phyloP scores from a whole-genome alignment of 2,329 filamentous ascomycete genomes.

The Aspergillus ustus region DNA sequence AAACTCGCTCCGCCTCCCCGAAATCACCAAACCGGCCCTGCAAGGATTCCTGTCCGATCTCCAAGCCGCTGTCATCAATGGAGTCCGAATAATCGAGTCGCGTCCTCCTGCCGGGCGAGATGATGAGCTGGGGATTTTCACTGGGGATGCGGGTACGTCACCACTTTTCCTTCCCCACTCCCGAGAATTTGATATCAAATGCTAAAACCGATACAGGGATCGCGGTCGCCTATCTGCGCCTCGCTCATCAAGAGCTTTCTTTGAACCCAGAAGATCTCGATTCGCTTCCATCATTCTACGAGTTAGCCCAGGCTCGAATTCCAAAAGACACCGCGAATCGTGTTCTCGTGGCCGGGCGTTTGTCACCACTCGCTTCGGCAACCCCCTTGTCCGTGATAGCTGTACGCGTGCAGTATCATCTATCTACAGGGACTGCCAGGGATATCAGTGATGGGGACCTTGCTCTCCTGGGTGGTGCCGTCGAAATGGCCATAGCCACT shows the following conservation, averaged over 20 bases:
- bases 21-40: background rate
- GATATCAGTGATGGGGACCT: slow-evolving; percentile 35
- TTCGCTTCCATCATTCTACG: slow-evolving; percentile 29
- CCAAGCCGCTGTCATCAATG: background rate
- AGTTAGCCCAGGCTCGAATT: slow-evolving; percentile 35
- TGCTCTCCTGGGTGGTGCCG: slow-evolving; percentile 32
- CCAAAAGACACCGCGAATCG: slow-evolving; percentile 29
- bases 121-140: slow-evolving; percentile 10
- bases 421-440: slow-evolving; percentile 18
- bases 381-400: slow-evolving; percentile 33
- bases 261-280: slow-evolving; percentile 21
- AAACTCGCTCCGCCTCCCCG: slow-evolving; percentile 2
- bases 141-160: slow-evolving; percentile 6
- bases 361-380: slow-evolving; percentile 41
- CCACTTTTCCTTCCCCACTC: background rate
- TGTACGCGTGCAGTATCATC: slow-evolving; percentile 31
- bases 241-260: slow-evolving; percentile 39
- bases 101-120: background rate
- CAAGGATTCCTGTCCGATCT: background rate
- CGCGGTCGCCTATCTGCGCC: slow-evolving; percentile 43
- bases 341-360: slow-evolving; percentile 31
- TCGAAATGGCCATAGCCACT: slow-evolving; percentile 36
- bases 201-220: slow-evolving; percentile 32
- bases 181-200: background rate
- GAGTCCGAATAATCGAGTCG: slow-evolving; percentile 9